phyloP scores from a whole-genome alignment of 179 eudicot species.

The Vitellaria paradoxa region DNA sequence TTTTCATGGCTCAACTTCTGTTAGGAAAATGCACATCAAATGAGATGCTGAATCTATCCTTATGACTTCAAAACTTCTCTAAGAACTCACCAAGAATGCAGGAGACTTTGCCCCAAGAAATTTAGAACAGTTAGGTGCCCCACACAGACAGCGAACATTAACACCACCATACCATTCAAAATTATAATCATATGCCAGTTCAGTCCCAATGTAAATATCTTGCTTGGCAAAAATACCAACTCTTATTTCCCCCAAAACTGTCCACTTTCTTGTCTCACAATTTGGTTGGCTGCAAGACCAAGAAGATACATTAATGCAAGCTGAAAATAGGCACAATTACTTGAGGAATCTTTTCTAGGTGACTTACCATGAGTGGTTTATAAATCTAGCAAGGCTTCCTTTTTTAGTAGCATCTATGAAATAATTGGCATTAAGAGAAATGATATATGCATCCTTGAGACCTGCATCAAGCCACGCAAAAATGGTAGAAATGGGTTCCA shows the following conservation, averaged over 20 bases:
- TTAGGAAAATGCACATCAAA: slow-evolving; percentile 4
- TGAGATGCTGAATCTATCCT: not conserved
- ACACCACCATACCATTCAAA: slow-evolving; percentile 99
- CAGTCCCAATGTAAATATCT: slow-evolving; percentile 76
- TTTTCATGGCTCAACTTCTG: not conserved
- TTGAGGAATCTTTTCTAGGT: not conserved
- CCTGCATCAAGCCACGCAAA: slow-evolving; percentile 43
- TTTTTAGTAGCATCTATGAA: slow-evolving; percentile 89
- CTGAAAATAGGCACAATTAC: not conserved
- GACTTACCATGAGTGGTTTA: slow-evolving; percentile 94
- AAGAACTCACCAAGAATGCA: slow-evolving; percentile 69
- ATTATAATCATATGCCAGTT: slow-evolving; percentile 84
- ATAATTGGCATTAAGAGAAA: slow-evolving; percentile 60
- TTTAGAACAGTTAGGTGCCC: slow-evolving; percentile 81
- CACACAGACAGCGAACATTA: slow-evolving; percentile 91
- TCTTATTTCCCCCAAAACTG: slow-evolving; percentile 84
- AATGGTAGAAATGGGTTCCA: slow-evolving; percentile 3
- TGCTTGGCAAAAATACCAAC: slow-evolving; percentile 95
- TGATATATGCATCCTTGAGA: slow-evolving; percentile 84
- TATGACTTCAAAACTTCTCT: not conserved
- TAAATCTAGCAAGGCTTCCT: slow-evolving; percentile 92
- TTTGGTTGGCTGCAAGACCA: slow-evolving; percentile 74
- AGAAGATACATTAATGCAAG: slow-evolving; percentile 5
- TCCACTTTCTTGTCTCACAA: slow-evolving; percentile 99
- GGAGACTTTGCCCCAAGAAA: slow-evolving; percentile 96